Evolutionary conservation across 305 asterid species (phyloP).

Genomic region (Fraxinus paxiana): DNA sequence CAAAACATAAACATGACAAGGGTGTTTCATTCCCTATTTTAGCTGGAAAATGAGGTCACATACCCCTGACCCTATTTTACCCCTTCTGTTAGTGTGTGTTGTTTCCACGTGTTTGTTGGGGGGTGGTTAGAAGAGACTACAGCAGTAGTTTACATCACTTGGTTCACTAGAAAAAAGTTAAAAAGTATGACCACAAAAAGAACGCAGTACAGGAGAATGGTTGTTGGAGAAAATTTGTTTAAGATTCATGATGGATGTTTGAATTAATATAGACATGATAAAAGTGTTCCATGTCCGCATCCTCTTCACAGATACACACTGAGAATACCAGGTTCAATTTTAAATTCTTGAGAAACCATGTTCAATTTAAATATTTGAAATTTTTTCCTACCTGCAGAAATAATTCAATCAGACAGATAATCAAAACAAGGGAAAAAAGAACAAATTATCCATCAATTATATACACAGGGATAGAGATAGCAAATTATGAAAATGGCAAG

Average conservation of each 20-base stretch:
- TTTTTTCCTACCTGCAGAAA: neutral
- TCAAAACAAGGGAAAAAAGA: neutral
- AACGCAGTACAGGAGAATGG: neutral
- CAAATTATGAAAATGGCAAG: neutral
- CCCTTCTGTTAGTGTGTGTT: neutral
- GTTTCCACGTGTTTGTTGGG: neutral
- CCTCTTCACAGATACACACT: neutral
- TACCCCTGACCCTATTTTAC: neutral
- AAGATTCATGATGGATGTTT: neutral
- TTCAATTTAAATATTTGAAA: conserved; percentile 1
- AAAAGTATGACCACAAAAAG: conserved; percentile 1
- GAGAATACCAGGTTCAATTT: neutral
- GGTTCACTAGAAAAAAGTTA: neutral
- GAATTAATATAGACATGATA: conserved; percentile 1
- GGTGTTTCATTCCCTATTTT: neutral
- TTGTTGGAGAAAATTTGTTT: neutral
- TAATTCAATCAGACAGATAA: neutral
- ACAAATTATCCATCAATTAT: neutral
- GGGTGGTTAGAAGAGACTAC: neutral
- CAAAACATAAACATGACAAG: neutral
- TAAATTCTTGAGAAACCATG: neutral
- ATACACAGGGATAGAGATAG: neutral
- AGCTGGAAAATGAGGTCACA: neutral
- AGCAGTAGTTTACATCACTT: neutral
- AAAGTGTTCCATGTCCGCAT: neutral